These are phyloP conservation scores for Arachis stenosperma DNA, from an alignment of 306 rosid genomes.

Conservation along the genomic window DNA sequence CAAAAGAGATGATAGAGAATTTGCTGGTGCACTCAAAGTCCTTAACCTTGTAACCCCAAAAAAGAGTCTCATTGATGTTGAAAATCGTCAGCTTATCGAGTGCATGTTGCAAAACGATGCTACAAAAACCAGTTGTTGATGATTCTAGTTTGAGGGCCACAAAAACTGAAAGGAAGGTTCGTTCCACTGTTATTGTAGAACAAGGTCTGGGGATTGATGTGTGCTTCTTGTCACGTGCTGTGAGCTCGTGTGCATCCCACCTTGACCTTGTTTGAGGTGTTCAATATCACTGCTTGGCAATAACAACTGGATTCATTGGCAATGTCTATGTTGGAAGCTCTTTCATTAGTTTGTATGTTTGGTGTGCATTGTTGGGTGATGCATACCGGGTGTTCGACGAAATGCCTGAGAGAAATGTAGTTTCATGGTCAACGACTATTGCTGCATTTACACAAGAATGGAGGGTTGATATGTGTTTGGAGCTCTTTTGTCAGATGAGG, in stretches of 20 bases:
- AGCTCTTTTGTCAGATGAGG: constrained; percentile 65
- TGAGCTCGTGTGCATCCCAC: constrained; percentile 58
- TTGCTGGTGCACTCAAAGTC: constrained; percentile 54
- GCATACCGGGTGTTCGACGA: constrained; percentile 65
- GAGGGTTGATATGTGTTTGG: constrained; percentile 60
- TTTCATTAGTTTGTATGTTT: constrained; percentile 64
- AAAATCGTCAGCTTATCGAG: constrained; percentile 58
- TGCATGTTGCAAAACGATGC: constrained; percentile 45
- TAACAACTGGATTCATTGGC: constrained; percentile 59
- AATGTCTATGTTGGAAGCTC: constrained; percentile 83
- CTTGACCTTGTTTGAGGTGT: constrained; percentile 53
- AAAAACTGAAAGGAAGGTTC: constrained; percentile 27
- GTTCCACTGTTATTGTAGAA: constrained; percentile 38
- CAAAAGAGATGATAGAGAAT: constrained; percentile 27
- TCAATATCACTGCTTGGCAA: constrained; percentile 72
- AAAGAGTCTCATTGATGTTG: constrained; percentile 29
- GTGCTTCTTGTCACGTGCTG: constrained; percentile 54
- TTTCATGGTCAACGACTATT: constrained; percentile 81
- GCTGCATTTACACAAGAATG: constrained; percentile 77
- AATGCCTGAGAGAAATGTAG: constrained; percentile 79
- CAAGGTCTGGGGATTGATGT: constrained; percentile 50
- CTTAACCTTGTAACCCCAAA: constrained; percentile 54
- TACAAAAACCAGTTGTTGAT: constrained; percentile 10
- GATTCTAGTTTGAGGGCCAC: constrained; percentile 15
- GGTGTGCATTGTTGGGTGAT: constrained; percentile 51